phyloP scores from a whole-genome alignment of 1,284 basidiomycete genomes.

The Grifola frondosa region DNA sequence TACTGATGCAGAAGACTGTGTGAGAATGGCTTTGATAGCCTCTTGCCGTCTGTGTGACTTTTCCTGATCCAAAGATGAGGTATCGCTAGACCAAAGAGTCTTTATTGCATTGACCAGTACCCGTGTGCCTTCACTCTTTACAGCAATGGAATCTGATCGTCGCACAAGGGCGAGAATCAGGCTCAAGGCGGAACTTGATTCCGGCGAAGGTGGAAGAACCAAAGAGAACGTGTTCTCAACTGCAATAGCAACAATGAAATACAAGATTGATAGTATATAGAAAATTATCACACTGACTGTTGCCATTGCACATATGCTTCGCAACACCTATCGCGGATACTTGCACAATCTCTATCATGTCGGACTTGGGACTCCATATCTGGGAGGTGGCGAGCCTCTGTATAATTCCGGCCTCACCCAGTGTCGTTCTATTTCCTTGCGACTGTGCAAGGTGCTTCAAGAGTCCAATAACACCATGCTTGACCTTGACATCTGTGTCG shows the following conservation, averaged over 20 bases:
- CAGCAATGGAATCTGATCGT: slow-evolving; percentile 79
- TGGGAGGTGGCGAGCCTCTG: slow-evolving; percentile 62
- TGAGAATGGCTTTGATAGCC: slow-evolving; percentile 56
- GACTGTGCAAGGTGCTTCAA: slow-evolving; percentile 85
- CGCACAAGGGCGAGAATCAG: slow-evolving; percentile 74
- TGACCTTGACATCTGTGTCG: slow-evolving; percentile 70
- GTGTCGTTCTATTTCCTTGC: slow-evolving; percentile 54
- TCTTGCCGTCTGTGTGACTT: slow-evolving; percentile 47
- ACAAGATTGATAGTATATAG: too few relatives aligned
- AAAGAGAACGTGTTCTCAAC: slow-evolving; percentile 66
- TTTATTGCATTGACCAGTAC: slow-evolving; percentile 83
- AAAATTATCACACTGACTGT: slow-evolving; percentile 51
- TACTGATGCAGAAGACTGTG: slow-evolving; percentile 53
- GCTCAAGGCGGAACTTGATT: slow-evolving; percentile 47
- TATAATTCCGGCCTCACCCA: slow-evolving; percentile 68
- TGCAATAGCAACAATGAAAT: slow-evolving; percentile 28
- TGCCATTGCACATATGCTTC: slow-evolving; percentile 83
- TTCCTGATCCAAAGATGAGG: slow-evolving; percentile 31
- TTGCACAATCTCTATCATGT: slow-evolving; percentile 85
- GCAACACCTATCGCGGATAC: slow-evolving; percentile 84
- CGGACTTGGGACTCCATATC: slow-evolving; percentile 69
- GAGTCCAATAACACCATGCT: slow-evolving; percentile 82
- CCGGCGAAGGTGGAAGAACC: slow-evolving; percentile 42
- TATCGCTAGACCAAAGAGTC: slow-evolving; percentile 61
- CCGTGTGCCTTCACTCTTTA: slow-evolving; percentile 88